These are phyloP conservation scores for Rhodotorula babjevae DNA, from an alignment of 768 basidiomycete species.

Conservation along the genomic window DNA sequence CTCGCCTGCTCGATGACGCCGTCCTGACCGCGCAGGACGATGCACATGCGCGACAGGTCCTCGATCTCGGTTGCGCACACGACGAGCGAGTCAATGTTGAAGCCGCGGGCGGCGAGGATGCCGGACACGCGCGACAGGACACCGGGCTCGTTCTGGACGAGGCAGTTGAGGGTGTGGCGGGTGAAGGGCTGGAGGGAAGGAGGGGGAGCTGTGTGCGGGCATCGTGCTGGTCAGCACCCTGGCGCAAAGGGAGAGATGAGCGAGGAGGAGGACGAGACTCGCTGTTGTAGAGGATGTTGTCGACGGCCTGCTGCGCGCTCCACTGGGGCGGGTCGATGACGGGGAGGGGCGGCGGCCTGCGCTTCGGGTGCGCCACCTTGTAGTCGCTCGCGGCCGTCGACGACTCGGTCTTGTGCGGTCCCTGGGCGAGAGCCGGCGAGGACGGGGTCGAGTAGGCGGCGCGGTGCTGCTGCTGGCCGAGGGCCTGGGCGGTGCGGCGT, in stretches of 20 bases:
- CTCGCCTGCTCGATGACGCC: slow-evolving; percentile 96
- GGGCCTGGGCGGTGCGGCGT: neutral
- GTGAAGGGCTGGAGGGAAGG: slow-evolving; percentile 38
- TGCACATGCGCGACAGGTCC: slow-evolving; percentile 95
- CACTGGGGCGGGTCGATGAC: slow-evolving; percentile 76
- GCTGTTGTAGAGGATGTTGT: slow-evolving; percentile 87
- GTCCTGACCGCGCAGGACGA: slow-evolving; percentile 93
- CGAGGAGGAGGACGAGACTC: slow-evolving; percentile 47
- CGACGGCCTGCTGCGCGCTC: slow-evolving; percentile 90
- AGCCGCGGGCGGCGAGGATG: slow-evolving; percentile 91
- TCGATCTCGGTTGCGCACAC: slow-evolving; percentile 96
- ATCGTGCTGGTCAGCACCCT: too few relatives aligned
- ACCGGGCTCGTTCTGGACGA: slow-evolving; percentile 98
- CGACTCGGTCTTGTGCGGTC: slow-evolving; percentile 7
- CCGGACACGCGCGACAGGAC: slow-evolving; percentile 98
- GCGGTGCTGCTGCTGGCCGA: neutral
- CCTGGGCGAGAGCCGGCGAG: neutral
- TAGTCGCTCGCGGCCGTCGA: slow-evolving; percentile 86
- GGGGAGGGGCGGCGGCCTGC: slow-evolving; percentile 76
- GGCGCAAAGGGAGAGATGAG: too few relatives aligned
- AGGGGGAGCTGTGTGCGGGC: slow-evolving; percentile 21
- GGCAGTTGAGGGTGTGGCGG: slow-evolving; percentile 82
- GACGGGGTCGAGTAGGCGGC: slow-evolving; percentile 10
- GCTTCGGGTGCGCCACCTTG: slow-evolving; percentile 62
- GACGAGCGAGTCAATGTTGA: slow-evolving; percentile 97